Conservation (phyloP, 2,329 filamentous ascomycete genomes). For the Microdochium trichocladiopsis region DNA sequence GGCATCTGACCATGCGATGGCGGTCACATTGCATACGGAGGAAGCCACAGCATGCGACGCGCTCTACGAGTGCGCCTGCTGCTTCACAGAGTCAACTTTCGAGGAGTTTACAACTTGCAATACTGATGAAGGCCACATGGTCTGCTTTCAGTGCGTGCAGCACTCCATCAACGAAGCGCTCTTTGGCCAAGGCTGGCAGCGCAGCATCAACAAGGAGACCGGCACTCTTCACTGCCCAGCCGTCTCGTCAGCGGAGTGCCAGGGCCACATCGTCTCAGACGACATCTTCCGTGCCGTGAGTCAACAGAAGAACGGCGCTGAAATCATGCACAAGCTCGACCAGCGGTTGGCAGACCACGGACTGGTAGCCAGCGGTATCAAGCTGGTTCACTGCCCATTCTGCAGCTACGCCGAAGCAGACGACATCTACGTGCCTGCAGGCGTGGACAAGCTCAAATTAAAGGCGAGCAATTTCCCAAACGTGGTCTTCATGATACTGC, state of each 20-base stretch:
- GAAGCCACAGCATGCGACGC: constrained; percentile 51
- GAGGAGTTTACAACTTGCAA: constrained; percentile 71
- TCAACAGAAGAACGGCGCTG: constrained; percentile 60
- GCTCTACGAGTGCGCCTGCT: constrained; percentile 69
- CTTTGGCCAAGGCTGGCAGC: constrained; percentile 87
- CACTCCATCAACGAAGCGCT: constrained; percentile 78
- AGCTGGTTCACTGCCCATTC: constrained; percentile 80
- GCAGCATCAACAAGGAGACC: constrained; percentile 64
- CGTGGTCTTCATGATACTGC: constrained; percentile 23
- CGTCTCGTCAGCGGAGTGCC: constrained; percentile 61
- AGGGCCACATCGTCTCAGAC: constrained; percentile 62
- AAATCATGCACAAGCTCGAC: constrained; percentile 70
- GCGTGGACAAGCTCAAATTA: constrained; percentile 48
- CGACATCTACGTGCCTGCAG: constrained; percentile 58
- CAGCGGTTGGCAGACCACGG: constrained; percentile 71
- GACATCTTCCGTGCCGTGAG: constrained; percentile 68
- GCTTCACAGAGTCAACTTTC: constrained; percentile 63
- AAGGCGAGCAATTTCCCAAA: constrained; percentile 42
- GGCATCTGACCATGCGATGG: constrained; percentile 43
- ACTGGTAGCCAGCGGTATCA: constrained; percentile 65
- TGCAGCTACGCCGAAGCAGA: constrained; percentile 89
- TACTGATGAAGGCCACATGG: constrained; percentile 54
- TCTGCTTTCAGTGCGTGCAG: constrained; percentile 78
- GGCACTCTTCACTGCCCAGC: constrained; percentile 82
- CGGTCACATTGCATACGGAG: constrained; percentile 45